Conservation (phyloP, 257 asterid species). For the Parsonsia alboflavescens region DNA sequence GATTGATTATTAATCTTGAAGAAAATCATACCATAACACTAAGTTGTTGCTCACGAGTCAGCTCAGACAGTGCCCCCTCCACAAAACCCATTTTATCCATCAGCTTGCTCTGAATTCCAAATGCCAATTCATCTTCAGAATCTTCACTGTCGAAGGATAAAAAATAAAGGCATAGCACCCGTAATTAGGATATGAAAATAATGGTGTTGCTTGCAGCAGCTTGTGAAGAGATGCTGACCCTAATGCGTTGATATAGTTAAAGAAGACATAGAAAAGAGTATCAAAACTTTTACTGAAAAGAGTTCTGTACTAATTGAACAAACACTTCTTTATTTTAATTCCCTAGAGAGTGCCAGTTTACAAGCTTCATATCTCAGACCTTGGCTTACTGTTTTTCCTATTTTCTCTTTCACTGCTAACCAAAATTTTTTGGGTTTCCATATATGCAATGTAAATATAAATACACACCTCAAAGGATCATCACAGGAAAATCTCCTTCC, state of each 20-base stretch:
- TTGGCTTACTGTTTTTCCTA: not conserved
- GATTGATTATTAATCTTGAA: not conserved
- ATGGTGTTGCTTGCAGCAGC: not conserved
- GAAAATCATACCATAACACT: constrained; percentile 47
- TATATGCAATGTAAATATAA: not conserved
- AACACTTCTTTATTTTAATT: not conserved
- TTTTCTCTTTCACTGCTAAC: not conserved
- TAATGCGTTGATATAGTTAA: not conserved
- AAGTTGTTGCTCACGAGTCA: constrained; percentile 49
- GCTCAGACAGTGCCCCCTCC: constrained; percentile 66
- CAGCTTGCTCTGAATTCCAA: constrained; percentile 38
- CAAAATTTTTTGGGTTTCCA: not conserved
- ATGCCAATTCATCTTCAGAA: constrained; percentile 38
- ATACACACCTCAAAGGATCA: constrained; percentile 56
- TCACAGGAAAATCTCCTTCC: constrained; percentile 54
- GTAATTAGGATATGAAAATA: not conserved
- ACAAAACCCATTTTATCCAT: constrained; percentile 61
- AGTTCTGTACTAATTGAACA: not conserved
- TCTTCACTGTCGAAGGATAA: constrained; percentile 50
- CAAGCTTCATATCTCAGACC: not conserved
- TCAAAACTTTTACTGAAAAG: not conserved
- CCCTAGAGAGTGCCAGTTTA: too few species aligned
- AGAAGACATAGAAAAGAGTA: not conserved
- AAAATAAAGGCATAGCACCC: not conserved
- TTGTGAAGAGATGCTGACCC: not conserved